Evolutionary conservation across 345 rosid genomes (phyloP).

Genomic region (Eucalyptus erythrocorys): DNA sequence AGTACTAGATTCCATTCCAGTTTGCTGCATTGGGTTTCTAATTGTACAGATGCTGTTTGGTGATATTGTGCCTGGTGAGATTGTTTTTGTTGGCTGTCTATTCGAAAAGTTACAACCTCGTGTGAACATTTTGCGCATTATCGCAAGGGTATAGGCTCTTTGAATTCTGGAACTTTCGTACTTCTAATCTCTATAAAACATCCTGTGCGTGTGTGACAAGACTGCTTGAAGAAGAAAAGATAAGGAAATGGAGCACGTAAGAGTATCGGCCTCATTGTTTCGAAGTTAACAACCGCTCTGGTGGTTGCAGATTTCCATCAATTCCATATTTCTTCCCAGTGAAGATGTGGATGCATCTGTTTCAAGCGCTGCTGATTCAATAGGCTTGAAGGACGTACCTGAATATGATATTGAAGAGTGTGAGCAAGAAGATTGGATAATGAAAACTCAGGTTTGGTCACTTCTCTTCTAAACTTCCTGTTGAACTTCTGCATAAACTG

Average conservation of each 20-base stretch:
- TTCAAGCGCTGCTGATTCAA: slow-evolving; percentile 53
- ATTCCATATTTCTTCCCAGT: slow-evolving; percentile 48
- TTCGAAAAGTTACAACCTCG: not conserved
- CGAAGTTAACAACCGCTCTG: not conserved
- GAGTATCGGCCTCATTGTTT: not conserved
- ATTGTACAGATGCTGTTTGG: not conserved
- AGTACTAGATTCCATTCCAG: not conserved
- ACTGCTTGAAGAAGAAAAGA: not conserved
- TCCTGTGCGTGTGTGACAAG: not conserved
- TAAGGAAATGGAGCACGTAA: not conserved
- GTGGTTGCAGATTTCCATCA: slow-evolving; percentile 39
- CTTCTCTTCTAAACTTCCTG: not conserved
- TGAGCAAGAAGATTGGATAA: slow-evolving; percentile 58
- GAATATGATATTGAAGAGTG: slow-evolving; percentile 47
- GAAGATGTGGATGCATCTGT: slow-evolving; percentile 51
- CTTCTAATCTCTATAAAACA: not conserved
- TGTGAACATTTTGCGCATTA: not conserved
- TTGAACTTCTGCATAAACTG: not conserved
- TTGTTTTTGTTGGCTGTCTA: not conserved
- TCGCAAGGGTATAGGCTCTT: not conserved
- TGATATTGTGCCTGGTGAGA: not conserved
- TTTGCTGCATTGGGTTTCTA: not conserved
- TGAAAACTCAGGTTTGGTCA: slow-evolving; percentile 52
- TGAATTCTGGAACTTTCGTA: not conserved
- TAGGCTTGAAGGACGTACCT: slow-evolving; percentile 62